Evolutionary conservation across 352 stramenopile species (phyloP).

Genomic region (Lagenidium giganteum): DNA sequence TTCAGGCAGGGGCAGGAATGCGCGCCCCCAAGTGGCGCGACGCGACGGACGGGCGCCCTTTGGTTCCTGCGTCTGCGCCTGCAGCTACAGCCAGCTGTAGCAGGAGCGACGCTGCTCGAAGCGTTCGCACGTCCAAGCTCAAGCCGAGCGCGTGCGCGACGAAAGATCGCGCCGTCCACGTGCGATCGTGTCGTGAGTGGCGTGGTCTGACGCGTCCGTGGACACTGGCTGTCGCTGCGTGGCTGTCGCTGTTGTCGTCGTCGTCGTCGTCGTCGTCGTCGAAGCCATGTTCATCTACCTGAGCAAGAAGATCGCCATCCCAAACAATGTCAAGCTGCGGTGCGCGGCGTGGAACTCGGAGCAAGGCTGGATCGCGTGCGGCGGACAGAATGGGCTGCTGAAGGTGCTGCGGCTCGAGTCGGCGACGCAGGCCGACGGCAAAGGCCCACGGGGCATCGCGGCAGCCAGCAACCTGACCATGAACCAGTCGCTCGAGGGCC

Average conservation of each 20-base stretch:
- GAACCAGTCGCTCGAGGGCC: conserved; percentile 94
- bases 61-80: no score
- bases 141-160: no score
- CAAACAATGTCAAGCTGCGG: conserved; percentile 89
- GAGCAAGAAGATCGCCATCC: conserved; percentile 95
- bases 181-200: no score
- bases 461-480: conserved; percentile 90
- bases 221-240: no score
- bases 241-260: no score
- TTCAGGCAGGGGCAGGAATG: no score
- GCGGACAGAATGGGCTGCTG: conserved; percentile 88
- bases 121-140: no score
- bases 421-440: conserved; percentile 49
- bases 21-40: no score
- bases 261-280: neutral
- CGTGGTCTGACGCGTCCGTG: neutral
- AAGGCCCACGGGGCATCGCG: conserved; percentile 75
- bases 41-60: no score
- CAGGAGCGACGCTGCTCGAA: no score
- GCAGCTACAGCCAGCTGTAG: no score
- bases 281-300: conserved; percentile 91
- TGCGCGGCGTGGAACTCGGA: conserved; percentile 91
- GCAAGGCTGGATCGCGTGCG: conserved; percentile 93
- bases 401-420: conserved; percentile 92
- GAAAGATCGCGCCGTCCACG: no score